Evolutionary conservation across 805 yeast species (phyloP).

Genomic region (Nakazawaea peltata): DNA sequence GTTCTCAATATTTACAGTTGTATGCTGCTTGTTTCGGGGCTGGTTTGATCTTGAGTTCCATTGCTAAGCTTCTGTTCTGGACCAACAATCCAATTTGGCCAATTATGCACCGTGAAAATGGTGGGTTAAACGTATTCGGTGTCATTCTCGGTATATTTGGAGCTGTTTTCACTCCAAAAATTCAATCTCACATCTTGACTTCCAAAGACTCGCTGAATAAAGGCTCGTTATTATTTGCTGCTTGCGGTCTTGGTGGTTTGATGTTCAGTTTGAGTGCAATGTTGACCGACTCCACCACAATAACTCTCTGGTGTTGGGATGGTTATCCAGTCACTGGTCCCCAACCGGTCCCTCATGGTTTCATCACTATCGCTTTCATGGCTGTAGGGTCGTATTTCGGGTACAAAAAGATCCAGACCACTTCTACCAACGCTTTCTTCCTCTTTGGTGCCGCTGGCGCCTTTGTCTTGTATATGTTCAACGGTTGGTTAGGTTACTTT

Average conservation of each 20-base stretch:
- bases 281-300: conserved; percentile 76
- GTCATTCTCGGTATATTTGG: conserved; percentile 52
- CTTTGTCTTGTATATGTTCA: conserved; percentile 36
- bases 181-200: conserved; percentile 8
- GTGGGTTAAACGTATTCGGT: conserved; percentile 78
- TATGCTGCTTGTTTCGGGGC: conserved; percentile 51
- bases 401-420: conserved; percentile 9
- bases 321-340: conserved; percentile 89
- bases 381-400: conserved; percentile 48
- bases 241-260: conserved; percentile 70
- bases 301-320: conserved; percentile 94
- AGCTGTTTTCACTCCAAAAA: conserved; percentile 53
- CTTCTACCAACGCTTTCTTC: conserved; percentile 4
- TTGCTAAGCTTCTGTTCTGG: conserved; percentile 65
- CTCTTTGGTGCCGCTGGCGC: conserved; percentile 31
- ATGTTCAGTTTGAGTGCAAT: conserved; percentile 66
- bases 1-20: conserved; percentile 22
- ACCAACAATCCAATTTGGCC: conserved; percentile 98
- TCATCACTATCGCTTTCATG: conserved; percentile 53
- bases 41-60: conserved; percentile 69
- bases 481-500: conserved; percentile 64
- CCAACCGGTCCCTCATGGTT: conserved; percentile 78
- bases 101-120: conserved; percentile 74
- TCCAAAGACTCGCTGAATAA: conserved; percentile 8
- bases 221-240: conserved; percentile 42